Evolutionary conservation across 2,329 filamentous ascomycete species (phyloP), one percentile per base, ranked within the genome.

Genomic region (Leptographium flavum): DNA sequence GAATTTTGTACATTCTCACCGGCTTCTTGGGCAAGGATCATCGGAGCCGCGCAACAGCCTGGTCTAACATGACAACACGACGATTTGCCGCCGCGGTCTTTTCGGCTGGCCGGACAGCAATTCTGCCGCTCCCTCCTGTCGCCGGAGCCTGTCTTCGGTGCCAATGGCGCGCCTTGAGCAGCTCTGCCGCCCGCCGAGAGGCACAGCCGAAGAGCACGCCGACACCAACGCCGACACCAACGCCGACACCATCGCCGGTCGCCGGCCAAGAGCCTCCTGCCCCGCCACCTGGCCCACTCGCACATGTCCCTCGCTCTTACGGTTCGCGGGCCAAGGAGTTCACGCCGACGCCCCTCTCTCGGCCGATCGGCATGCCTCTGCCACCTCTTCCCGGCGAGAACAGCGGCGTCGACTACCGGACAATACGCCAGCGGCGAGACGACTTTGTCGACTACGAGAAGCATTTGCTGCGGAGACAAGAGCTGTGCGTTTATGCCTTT

Each of bases 371-470:
- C 50, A 77, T 94, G 63, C 69, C 71, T 11, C 64, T 75, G 32
- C 83, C 87, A 2, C 92, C 92, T 0, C 65, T 70, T 47, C 65
- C 76, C 13, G 87, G 87, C 48, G 80, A 96, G 60, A 95, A 96
- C 63, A 81, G 79, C 2, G 87, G 87, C 44, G 61, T 83, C 49
- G 85, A 93, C 55, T 57, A 54, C 17, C 78, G 88, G 35, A 71
- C 79, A 1, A 60, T 83, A 50, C 68, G 69, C 49, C 71, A 94
- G 63, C 76, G 78, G 42, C 73, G 80, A 35, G 78, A 85, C 51
- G 87, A 94, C 58, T 87, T 94, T 58, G 78, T 85, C 51, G 71
- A 92, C 63, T 88, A 85, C 57, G 81, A 92, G 47, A 88, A 86
- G 61, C 88, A 96, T 59, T 64, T 95, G 8, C 70, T 75, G 52